phyloP scores from a whole-genome alignment of 176 grass and related monocot genomes.

The Bothriochloa decipiens region DNA sequence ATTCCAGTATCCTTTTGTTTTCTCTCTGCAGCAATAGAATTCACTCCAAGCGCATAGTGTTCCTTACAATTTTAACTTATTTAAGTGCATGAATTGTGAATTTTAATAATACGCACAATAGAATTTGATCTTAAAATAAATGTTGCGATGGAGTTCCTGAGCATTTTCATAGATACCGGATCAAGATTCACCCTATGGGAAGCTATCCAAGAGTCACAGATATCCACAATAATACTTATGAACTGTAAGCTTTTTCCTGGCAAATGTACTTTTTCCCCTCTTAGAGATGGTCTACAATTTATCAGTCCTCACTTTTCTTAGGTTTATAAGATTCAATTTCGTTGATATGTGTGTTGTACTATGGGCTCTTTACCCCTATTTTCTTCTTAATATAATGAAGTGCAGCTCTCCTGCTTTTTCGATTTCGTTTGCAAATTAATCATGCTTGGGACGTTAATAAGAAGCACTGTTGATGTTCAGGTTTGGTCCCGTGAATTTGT shows the following conservation, averaged over 20 bases:
- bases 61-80: slow-evolving; percentile 5
- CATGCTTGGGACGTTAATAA: slow-evolving; percentile 19
- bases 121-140: neutral
- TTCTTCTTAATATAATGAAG: too few relatives aligned
- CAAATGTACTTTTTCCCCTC: neutral
- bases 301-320: neutral
- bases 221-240: slow-evolving; percentile 82
- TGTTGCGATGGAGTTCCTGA: slow-evolving; percentile 20
- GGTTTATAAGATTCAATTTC: neutral
- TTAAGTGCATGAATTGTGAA: neutral
- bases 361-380: too few relatives aligned
- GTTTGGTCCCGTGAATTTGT: slow-evolving; percentile 99
- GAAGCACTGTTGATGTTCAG: slow-evolving; percentile 44
- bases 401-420: neutral
- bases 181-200: slow-evolving; percentile 98
- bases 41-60: neutral
- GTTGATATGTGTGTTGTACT: too few relatives aligned
- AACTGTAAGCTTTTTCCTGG: slow-evolving; percentile 67
- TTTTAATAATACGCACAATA: slow-evolving; percentile 5
- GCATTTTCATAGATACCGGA: slow-evolving; percentile 65
- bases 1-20: slow-evolving; percentile 61
- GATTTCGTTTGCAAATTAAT: slow-evolving; percentile 1
- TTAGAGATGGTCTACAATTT: slow-evolving; percentile 1
- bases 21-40: neutral
- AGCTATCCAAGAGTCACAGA: slow-evolving; percentile 93